phyloP scores from a whole-genome alignment of 257 asterid species.

The Nicotiana tomentosiformis region DNA sequence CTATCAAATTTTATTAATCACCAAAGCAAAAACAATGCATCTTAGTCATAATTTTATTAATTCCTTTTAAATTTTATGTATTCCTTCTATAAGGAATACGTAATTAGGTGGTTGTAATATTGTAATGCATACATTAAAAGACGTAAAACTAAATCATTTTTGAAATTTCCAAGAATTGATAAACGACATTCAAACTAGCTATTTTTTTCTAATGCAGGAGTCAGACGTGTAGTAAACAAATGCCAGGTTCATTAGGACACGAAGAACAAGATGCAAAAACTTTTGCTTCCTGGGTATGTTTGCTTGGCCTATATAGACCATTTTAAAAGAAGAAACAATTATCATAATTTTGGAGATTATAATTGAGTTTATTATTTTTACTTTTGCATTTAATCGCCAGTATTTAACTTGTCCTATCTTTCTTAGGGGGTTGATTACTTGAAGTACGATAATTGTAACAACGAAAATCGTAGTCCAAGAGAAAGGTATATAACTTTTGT shows the following conservation, averaged over 20 bases:
- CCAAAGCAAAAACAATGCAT: too few relatives aligned
- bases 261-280: slow-evolving; percentile 90
- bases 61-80: too few relatives aligned
- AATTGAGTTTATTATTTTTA: not conserved
- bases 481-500: slow-evolving; percentile 4
- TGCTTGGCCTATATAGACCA: not conserved
- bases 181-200: not conserved
- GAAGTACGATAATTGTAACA: slow-evolving; percentile 88
- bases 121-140: too few relatives aligned
- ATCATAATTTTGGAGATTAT: not conserved
- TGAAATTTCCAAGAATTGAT: too few relatives aligned
- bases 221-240: slow-evolving; percentile 60
- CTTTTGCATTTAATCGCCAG: not conserved
- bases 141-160: not conserved
- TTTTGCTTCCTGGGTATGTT: slow-evolving; percentile 80
- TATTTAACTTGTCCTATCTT: not conserved
- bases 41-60: not conserved
- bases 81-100: too few relatives aligned
- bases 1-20: too few relatives aligned
- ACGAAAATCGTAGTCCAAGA: slow-evolving; percentile 22
- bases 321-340: not conserved
- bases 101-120: too few relatives aligned
- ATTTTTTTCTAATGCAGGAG: slow-evolving; percentile 29
- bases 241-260: slow-evolving; percentile 85
- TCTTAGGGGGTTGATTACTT: slow-evolving; percentile 82